phyloP scores from a whole-genome alignment of 2,329 filamentous ascomycete species.

The Chrysoporthe cubensis region DNA sequence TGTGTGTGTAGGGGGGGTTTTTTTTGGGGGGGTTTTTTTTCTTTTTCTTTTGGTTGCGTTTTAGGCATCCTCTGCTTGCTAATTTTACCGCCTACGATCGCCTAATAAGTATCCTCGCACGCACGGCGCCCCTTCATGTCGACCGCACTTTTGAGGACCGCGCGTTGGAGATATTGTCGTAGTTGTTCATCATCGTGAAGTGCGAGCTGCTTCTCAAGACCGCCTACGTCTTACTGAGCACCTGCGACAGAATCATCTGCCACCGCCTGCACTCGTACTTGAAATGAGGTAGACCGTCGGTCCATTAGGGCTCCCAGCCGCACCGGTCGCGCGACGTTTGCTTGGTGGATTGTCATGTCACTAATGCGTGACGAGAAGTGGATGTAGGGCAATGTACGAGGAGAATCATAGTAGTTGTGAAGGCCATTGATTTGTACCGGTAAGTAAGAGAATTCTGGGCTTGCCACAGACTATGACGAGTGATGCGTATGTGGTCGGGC shows the following conservation, averaged over 20 bases:
- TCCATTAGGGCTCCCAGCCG: background rate
- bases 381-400: background rate
- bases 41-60: background rate
- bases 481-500: background rate
- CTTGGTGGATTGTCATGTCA: background rate
- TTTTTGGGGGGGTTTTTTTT: background rate
- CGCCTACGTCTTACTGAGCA: background rate
- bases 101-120: too few species aligned
- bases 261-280: background rate
- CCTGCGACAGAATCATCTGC: background rate
- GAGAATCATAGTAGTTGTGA: background rate
- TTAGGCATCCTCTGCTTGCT: background rate
- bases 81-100: too few species aligned
- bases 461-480: background rate
- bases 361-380: too few species aligned
- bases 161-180: background rate
- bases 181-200: background rate
- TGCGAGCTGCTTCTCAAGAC: background rate
- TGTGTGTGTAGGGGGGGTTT: background rate
- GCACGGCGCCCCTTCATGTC: too few species aligned
- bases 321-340: background rate
- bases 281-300: background rate
- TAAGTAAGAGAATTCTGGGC: background rate
- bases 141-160: too few species aligned
- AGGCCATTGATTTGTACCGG: background rate